Evolutionary conservation across 2,329 filamentous ascomycete species (phyloP).

Genomic region (Diaporthe citrichinensis): DNA sequence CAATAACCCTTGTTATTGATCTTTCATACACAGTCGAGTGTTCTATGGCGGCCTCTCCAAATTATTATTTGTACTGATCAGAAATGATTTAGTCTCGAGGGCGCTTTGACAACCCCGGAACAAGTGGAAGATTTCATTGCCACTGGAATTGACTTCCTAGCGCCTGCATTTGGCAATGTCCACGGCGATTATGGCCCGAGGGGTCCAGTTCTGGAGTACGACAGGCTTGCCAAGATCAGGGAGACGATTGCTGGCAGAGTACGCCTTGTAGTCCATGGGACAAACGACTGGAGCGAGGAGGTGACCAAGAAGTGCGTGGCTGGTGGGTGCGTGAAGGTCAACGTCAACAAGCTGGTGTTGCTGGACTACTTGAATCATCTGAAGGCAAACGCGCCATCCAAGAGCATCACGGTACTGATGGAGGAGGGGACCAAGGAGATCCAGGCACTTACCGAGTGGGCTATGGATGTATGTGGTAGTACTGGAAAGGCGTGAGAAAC

Average conservation of each 20-base stretch:
- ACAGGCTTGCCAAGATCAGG: constrained; percentile 42
- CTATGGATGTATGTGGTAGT: constrained; percentile 39
- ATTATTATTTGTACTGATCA: neutral
- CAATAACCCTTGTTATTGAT: neutral
- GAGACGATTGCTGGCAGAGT: constrained; percentile 29
- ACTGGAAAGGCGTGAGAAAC: constrained; percentile 28
- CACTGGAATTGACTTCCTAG: constrained; percentile 77
- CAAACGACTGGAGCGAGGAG: constrained; percentile 32
- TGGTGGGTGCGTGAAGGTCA: constrained; percentile 34
- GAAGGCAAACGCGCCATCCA: constrained; percentile 32
- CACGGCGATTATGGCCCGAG: constrained; percentile 69
- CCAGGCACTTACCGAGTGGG: constrained; percentile 39
- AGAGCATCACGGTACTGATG: constrained; percentile 34
- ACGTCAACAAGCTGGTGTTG: constrained; percentile 40
- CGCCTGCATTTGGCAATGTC: constrained; percentile 78
- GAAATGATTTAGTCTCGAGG: constrained; percentile 58
- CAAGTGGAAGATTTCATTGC: constrained; percentile 73
- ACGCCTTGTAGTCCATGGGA: constrained; percentile 30
- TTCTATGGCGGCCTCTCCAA: neutral
- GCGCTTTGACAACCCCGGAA: constrained; percentile 73
- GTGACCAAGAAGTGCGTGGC: constrained; percentile 34
- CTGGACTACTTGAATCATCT: constrained; percentile 39
- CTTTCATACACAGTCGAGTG: neutral
- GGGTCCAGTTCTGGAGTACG: constrained; percentile 40
- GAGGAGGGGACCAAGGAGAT: constrained; percentile 38